phyloP scores from a whole-genome alignment of 2,329 filamentous ascomycete genomes.

The Aspergillus udagawae region DNA sequence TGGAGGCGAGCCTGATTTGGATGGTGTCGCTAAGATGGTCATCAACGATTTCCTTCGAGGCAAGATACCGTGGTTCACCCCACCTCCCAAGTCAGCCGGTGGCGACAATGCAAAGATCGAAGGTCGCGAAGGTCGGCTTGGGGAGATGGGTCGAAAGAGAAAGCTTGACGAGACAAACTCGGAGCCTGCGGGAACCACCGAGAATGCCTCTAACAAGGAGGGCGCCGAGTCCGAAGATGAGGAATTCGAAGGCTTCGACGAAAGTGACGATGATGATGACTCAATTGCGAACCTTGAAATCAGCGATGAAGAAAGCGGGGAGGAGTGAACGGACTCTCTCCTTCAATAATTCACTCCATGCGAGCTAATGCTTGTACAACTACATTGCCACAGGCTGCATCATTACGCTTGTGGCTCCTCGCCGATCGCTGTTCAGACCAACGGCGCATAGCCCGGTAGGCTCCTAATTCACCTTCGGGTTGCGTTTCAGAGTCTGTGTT shows the following conservation, averaged over 20 bases:
- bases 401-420: not conserved
- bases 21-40: conserved; percentile 94
- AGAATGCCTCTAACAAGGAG: conserved; percentile 30
- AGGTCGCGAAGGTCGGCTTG: conserved; percentile 71
- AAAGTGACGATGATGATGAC: conserved; percentile 40
- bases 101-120: conserved; percentile 54
- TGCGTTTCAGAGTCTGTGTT: not conserved
- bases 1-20: conserved; percentile 90
- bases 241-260: conserved; percentile 35
- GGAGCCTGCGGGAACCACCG: conserved; percentile 28
- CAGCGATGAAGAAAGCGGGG: conserved; percentile 39
- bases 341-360: not conserved
- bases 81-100: conserved; percentile 60
- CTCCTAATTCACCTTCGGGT: not conserved
- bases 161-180: conserved; percentile 58
- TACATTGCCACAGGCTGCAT: not conserved
- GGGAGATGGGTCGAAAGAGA: conserved; percentile 78
- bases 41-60: conserved; percentile 93
- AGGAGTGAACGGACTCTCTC: conserved; percentile 32
- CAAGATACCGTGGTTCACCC: conserved; percentile 94
- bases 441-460: not conserved
- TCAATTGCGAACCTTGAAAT: conserved; percentile 42
- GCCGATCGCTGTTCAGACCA: not conserved
- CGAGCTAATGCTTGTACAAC: not conserved
- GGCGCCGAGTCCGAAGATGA: conserved; percentile 27